A percentile compares a stretch with the other conserved stretches of the same genome.
Conservation (phyloP, 148 eudicot genomes). For the Spergularia marina region DNA sequence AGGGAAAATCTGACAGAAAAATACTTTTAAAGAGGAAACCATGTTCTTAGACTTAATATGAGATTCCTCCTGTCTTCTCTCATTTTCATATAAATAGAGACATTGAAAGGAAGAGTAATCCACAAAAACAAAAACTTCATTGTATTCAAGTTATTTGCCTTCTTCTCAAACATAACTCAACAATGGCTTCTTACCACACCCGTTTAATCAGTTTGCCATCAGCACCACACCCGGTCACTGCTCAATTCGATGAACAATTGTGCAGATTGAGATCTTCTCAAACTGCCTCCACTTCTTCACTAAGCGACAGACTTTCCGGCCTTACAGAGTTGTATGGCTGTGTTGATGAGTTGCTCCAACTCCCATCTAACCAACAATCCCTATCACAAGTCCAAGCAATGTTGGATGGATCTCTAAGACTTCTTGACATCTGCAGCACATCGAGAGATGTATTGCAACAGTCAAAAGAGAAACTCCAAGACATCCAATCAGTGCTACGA, state of each 20-base stretch:
- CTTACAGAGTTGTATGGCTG: conserved; percentile 19
- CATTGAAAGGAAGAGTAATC: neutral
- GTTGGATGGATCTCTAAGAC: conserved; percentile 29
- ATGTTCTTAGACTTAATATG: neutral
- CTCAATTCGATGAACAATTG: conserved; percentile 12
- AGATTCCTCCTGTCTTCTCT: conserved; percentile 14
- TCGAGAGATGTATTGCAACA: conserved; percentile 24
- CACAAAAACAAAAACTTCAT: conserved; percentile 3
- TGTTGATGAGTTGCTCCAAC: conserved; percentile 31
- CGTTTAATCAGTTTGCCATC: conserved; percentile 31
- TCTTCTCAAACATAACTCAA: neutral
- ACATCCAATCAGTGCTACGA: conserved; percentile 28
- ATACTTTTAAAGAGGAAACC: neutral
- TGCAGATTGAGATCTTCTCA: conserved; percentile 27
- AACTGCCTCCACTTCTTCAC: conserved; percentile 29
- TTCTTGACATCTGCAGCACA: conserved; percentile 30
- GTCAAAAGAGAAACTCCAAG: conserved; percentile 22
- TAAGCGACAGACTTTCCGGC: conserved; percentile 18
- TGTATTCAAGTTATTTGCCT: neutral
- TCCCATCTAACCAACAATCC: conserved; percentile 20
- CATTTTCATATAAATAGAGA: conserved; percentile 1
- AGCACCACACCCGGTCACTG: conserved; percentile 14
- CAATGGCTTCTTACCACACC: conserved; percentile 21
- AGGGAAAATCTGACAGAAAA: neutral
- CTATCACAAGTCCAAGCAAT: neutral